Evolutionary conservation across 2,329 filamentous ascomycete genomes (phyloP), one percentile per base, ranked within the genome.

Genomic region (Alternaria ventricosa): DNA sequence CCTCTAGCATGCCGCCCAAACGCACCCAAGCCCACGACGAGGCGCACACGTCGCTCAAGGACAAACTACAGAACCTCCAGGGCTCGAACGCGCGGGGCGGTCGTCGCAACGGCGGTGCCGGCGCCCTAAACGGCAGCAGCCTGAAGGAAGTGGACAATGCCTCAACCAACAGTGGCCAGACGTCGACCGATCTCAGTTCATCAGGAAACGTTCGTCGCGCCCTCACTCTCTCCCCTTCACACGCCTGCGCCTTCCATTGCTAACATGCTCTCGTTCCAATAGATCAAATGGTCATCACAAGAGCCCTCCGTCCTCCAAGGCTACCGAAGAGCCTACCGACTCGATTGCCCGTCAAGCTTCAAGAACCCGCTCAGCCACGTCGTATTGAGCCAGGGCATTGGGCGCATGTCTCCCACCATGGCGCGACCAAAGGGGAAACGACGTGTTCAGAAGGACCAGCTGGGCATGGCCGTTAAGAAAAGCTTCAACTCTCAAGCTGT

Each of bases 401-500:
- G 91, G 33, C 82, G 87, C 63, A 87, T 89, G 79, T 93, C 91
- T 15, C 92, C 92, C 6, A 94, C 91, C 23, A 93, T 94, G 88
- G 88, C 89, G 46, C 84, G 90, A 61, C 86, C 85, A 70, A 88
- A 87, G 68, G 84, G 88, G 50, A 85, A 89, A 72, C 83, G 89
- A 56, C 85, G 90, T 58, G 89, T 94, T 76, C 87, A 87, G 72
- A 92, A 92, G 76, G 89, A 93, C 41, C 87, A 92, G 68, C 83
- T 96, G 58, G 90, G 91, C 9, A 85, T 89, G 68, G 86, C 88
- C 2, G 90, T 94, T 53, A 86, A 92, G 68, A 94, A 93, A 78
- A 92, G 96, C 80, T 96, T 96, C 82, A 96, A 96, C 76, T 89
- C 88, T 33, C 85, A 92, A 68, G 91, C 90, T 15, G 88, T 95